These are phyloP conservation scores for Auxenochlorella protothecoides DNA, from an alignment of 139 green algal species.

Conservation along the genomic window DNA sequence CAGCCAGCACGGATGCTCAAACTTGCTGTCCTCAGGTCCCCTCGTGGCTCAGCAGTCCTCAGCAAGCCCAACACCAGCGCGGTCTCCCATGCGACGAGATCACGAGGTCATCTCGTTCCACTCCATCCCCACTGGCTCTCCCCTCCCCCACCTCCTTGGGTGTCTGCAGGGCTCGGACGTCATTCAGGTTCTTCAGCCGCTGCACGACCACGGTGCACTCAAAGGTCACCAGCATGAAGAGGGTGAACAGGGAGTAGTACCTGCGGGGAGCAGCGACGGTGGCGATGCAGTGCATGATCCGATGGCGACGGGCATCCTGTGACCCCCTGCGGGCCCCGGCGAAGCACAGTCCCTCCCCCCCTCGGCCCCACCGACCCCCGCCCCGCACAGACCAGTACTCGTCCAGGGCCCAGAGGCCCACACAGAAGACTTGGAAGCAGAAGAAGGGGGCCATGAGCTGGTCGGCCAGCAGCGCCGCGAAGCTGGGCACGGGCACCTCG, in stretches of 20 bases:
- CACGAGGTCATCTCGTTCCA: no score
- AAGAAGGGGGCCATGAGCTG: slow-evolving; percentile 97
- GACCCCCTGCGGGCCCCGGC: no score
- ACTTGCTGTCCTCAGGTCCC: slow-evolving; percentile 13
- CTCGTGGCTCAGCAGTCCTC: no score
- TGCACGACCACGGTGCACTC: slow-evolving; percentile 91
- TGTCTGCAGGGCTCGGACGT: slow-evolving; percentile 71
- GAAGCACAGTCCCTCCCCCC: not conserved
- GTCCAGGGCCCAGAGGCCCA: slow-evolving; percentile 87
- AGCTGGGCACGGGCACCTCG: slow-evolving; percentile 64
- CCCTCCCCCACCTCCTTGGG: slow-evolving; percentile 45
- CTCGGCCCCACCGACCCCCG: no score
- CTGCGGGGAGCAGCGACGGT: slow-evolving; percentile 8
- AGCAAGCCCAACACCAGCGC: no score
- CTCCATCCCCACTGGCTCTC: slow-evolving; percentile 7
- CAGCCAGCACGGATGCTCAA: not conserved
- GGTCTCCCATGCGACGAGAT: no score
- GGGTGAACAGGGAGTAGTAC: slow-evolving; percentile 98
- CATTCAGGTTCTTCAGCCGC: slow-evolving; percentile 72
- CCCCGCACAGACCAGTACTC: slow-evolving; percentile 64
- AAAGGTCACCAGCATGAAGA: slow-evolving; percentile 95
- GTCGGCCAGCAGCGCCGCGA: slow-evolving; percentile 67
- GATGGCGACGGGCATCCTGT: no score
- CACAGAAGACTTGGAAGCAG: slow-evolving; percentile 93
- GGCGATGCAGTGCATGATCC: no score